These are phyloP conservation scores for Rubia balearica DNA, from an alignment of 305 asterid genomes.

Conservation along the genomic window DNA sequence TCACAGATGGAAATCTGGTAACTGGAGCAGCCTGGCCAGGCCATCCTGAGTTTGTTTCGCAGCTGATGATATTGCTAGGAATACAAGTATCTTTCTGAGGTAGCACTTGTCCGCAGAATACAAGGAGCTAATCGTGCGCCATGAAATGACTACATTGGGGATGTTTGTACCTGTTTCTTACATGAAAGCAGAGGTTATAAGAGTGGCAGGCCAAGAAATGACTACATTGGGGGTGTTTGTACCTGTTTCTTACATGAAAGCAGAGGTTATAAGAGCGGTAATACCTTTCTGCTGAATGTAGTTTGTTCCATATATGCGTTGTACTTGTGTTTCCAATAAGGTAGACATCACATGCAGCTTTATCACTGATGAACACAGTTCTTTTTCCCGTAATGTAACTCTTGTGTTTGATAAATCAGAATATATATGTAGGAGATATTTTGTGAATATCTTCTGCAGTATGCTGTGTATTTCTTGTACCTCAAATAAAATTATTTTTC, in stretches of 20 bases:
- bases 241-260: not conserved
- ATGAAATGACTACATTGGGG: not conserved
- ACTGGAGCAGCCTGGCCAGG: slow-evolving; percentile 99
- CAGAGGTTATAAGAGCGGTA: not conserved
- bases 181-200: not conserved
- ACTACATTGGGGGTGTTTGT: not conserved
- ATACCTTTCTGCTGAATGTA: not conserved
- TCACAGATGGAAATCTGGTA: slow-evolving; percentile 89
- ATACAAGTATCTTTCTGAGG: slow-evolving; percentile 45
- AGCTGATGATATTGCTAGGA: slow-evolving; percentile 75
- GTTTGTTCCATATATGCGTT: not conserved
- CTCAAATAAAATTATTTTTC: no score
- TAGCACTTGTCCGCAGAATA: not conserved
- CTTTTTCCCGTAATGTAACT: no score
- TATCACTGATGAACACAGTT: no score
- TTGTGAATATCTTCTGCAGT: no score
- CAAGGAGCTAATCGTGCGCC: not conserved
- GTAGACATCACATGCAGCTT: no score
- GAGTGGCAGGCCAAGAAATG: not conserved
- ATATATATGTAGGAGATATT: no score
- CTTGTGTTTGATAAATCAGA: not conserved
- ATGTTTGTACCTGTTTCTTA: not conserved
- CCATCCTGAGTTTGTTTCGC: slow-evolving; percentile 82
- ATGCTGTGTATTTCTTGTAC: no score
- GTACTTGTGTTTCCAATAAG: not conserved